These are phyloP conservation scores for Candida corydali DNA, from an alignment of 805 yeast genomes.

Conservation along the genomic window DNA sequence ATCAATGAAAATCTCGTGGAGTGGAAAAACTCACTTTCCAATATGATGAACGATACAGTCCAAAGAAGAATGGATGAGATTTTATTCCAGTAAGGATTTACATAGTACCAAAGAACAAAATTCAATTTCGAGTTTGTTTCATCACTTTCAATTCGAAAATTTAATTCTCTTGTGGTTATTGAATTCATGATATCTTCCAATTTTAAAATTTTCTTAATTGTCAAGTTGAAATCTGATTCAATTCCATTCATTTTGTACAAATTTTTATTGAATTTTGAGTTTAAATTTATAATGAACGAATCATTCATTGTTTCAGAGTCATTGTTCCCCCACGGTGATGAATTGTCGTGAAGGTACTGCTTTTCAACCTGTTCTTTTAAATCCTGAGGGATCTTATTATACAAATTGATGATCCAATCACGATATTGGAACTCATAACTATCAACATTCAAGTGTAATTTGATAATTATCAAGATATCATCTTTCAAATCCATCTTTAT, in stretches of 20 bases:
- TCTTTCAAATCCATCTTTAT: constrained; percentile 60
- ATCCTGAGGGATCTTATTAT: constrained; percentile 40
- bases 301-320: constrained; percentile 33
- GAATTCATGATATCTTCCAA: constrained; percentile 59
- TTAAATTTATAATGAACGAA: constrained; percentile 46
- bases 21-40: constrained; percentile 74
- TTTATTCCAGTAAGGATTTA: constrained; percentile 46
- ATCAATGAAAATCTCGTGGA: constrained; percentile 63
- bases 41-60: constrained; percentile 46
- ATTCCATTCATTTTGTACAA: constrained; percentile 50
- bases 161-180: constrained; percentile 13
- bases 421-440: constrained; percentile 34
- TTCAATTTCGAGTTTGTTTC: constrained; percentile 36
- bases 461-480: constrained; percentile 53
- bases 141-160: constrained; percentile 18
- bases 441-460: constrained; percentile 34
- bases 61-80: constrained; percentile 40
- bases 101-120: constrained; percentile 36
- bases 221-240: constrained; percentile 51
- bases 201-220: constrained; percentile 44
- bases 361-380: constrained; percentile 29
- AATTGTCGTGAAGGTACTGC: constrained; percentile 20
- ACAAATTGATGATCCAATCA: constrained; percentile 62
- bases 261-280: constrained; percentile 49
- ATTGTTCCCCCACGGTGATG: constrained; percentile 11